phyloP scores from a whole-genome alignment of 495 filamentous ascomycete species.

The Daldinia decipiens region DNA sequence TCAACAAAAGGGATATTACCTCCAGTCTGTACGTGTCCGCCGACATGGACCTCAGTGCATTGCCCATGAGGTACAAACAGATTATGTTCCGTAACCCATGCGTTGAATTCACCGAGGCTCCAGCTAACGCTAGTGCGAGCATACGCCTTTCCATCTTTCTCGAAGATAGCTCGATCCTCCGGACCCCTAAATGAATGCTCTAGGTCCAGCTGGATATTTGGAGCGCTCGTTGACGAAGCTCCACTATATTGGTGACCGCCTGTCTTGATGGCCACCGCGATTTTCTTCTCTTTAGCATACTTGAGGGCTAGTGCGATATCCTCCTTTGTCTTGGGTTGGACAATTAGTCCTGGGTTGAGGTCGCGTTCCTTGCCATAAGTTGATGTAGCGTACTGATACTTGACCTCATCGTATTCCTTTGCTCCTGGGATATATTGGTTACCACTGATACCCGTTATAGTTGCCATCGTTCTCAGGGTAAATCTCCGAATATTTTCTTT shows the following conservation, averaged over 20 bases:
- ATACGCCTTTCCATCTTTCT: too few relatives aligned
- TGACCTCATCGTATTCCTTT: constrained; percentile 44
- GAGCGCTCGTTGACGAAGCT: too few relatives aligned
- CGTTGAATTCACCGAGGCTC: constrained; percentile 52
- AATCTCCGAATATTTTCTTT: background rate
- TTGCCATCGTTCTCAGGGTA: constrained; percentile 30
- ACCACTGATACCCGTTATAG: constrained; percentile 42
- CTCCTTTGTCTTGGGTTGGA: too few relatives aligned
- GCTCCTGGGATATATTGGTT: background rate
- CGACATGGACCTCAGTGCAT: constrained; percentile 54
- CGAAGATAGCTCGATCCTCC: too few relatives aligned
- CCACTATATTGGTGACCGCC: too few relatives aligned
- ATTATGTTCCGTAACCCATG: constrained; percentile 48
- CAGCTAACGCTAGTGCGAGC: constrained; percentile 50
- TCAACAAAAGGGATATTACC: constrained; percentile 29
- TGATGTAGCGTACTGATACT: constrained; percentile 53
- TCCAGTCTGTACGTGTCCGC: constrained; percentile 56
- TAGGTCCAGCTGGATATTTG: too few relatives aligned
- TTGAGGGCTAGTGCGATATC: too few relatives aligned
- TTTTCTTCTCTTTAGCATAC: too few relatives aligned
- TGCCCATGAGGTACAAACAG: constrained; percentile 58
- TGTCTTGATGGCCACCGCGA: too few relatives aligned
- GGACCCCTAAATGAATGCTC: too few relatives aligned
- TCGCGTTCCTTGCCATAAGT: constrained; percentile 48
- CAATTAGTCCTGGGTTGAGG: constrained; percentile 45